phyloP scores from a whole-genome alignment of 2,329 filamentous ascomycete genomes.

The Alternaria sp. region DNA sequence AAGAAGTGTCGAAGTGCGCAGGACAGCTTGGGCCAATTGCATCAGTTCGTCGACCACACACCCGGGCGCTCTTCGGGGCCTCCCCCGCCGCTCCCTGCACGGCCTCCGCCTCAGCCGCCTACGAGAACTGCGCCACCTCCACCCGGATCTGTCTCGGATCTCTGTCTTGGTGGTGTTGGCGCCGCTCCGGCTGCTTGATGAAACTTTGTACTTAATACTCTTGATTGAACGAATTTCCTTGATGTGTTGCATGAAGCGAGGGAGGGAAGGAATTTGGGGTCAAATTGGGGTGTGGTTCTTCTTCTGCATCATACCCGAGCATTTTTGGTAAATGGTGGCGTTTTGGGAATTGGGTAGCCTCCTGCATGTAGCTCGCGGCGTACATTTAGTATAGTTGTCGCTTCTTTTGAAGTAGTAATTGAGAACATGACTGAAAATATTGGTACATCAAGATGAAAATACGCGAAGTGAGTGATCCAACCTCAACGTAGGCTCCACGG shows the following conservation, averaged over 20 bases:
- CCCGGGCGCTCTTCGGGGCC: background rate
- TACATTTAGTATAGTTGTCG: background rate
- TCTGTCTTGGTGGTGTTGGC: background rate
- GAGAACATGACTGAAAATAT: background rate
- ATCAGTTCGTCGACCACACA: background rate
- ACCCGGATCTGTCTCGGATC: background rate
- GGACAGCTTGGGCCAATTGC: background rate
- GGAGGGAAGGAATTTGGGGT: background rate
- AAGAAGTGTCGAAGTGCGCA: background rate
- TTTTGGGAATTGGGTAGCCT: background rate
- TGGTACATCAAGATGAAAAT: too few relatives aligned
- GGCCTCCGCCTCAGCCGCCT: background rate
- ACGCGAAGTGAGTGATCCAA: too few relatives aligned
- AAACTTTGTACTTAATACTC: background rate
- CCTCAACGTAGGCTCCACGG: background rate
- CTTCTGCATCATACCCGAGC: slow-evolving; percentile 2
- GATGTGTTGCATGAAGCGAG: background rate
- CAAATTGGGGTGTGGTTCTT: background rate
- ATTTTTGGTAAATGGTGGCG: background rate
- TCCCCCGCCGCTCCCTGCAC: background rate
- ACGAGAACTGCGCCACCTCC: background rate
- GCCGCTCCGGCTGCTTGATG: background rate
- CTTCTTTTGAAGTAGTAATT: background rate
- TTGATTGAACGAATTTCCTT: background rate
- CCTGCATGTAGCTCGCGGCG: background rate